Evolutionary conservation across 2,329 filamentous ascomycete species (phyloP).

Genomic region (Macrophomina phaseolina): DNA sequence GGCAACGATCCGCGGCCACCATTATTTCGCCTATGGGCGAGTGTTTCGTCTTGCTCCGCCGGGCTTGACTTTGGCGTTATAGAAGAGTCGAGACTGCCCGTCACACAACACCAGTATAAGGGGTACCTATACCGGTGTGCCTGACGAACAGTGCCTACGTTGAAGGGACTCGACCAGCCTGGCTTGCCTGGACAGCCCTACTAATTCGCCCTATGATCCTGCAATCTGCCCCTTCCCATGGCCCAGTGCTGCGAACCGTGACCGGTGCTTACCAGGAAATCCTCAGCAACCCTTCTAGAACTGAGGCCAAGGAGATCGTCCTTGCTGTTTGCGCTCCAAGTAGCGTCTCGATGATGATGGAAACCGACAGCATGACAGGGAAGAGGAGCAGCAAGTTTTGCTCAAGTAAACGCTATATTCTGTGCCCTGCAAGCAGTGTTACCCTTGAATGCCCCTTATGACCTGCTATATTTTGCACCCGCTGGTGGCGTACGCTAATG

Average conservation of each 20-base stretch:
- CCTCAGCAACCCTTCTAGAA: too few species aligned
- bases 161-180: background rate
- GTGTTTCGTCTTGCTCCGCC: background rate
- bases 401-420: too few species aligned
- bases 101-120: background rate
- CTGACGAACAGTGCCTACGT: slow-evolving; percentile 5
- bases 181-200: background rate
- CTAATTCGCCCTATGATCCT: background rate
- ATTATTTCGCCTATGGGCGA: background rate
- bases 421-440: too few species aligned
- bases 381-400: too few species aligned
- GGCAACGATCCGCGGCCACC: slow-evolving; percentile 1
- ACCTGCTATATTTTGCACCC: too few species aligned
- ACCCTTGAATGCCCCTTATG: too few species aligned
- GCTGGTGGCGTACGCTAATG: too few species aligned
- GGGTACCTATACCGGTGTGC: background rate
- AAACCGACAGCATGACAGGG: too few species aligned
- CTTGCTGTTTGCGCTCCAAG: too few species aligned
- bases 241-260: background rate
- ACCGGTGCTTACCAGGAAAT: too few species aligned
- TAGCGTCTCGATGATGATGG: too few species aligned
- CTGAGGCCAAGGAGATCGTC: too few species aligned
- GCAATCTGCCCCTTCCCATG: slow-evolving; percentile 11
- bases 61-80: background rate
- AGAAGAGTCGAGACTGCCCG: background rate